Evolutionary conservation across 768 basidiomycete species (phyloP).

Genomic region (Suillus subalutaceus): DNA sequence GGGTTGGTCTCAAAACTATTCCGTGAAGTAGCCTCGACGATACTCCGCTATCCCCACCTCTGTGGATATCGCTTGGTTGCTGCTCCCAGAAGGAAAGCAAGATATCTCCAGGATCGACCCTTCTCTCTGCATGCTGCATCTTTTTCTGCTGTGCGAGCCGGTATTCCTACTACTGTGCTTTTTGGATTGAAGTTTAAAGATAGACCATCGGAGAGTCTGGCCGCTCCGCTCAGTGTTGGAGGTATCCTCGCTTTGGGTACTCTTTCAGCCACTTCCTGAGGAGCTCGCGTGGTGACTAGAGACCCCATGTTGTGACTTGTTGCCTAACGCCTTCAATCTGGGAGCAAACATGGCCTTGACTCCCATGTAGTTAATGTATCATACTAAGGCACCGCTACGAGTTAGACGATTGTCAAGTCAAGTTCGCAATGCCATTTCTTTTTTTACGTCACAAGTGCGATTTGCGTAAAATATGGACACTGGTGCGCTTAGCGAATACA

Average conservation of each 20-base stretch:
- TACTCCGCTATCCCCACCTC: neutral
- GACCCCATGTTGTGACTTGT: no score
- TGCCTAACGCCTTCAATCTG: no score
- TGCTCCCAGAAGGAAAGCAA: neutral
- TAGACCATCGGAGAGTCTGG: neutral
- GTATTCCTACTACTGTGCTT: neutral
- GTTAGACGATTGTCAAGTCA: no score
- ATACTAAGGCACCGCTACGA: no score
- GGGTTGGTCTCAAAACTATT: slow-evolving; percentile 6
- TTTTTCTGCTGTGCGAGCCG: neutral
- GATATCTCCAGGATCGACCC: no score
- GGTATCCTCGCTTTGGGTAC: neutral
- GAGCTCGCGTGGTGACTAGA: neutral
- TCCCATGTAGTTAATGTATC: no score
- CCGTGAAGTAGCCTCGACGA: neutral
- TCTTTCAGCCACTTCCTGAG: neutral
- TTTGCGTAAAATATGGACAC: no score
- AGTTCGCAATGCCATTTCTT: no score
- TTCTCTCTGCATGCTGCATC: neutral
- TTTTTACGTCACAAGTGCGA: no score
- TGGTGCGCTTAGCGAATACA: no score
- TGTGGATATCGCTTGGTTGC: neutral
- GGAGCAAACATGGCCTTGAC: no score
- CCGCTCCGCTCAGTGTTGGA: neutral
- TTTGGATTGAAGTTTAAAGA: neutral